Evolutionary conservation across 345 rosid species (phyloP), one percentile per base, ranked within the genome.

Genomic region (Laguncularia racemosa): DNA sequence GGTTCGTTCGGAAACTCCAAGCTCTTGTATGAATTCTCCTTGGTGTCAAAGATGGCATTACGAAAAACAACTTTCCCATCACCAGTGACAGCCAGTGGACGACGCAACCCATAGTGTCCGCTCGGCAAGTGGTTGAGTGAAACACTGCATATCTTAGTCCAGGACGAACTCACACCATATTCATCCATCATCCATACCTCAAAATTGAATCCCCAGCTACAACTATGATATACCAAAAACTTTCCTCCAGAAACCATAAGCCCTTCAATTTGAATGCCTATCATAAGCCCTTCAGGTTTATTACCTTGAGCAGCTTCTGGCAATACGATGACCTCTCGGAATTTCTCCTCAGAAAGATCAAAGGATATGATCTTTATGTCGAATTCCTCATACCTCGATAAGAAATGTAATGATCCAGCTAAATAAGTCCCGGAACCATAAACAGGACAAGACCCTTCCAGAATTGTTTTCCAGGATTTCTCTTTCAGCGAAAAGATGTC

Each of bases 331-430:
- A 48, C 55, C 20, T 55, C 49, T 60, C 2, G 20, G 12, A 63
- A 63, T 44, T 48, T 43, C 52, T 63, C 55, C 16, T 55, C 17
- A 0, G 55, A 53, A 28, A 55, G 17, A 49, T 63, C 55, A 48
- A 63, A 63, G 40, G 40, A 33, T 33, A 33, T 33, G 40, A 33
- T 23, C 6, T 26, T 26, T 33, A 33, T 33, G 40, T 33, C 9
- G 40, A 10, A 33, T 33, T 33, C 40, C 40, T 33, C 7, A 2
- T 33, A 7, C 11, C 40, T 5, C 40, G 7, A 7, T 33, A 33
- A 7, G 7, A 4, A 6, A 33, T 4, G 40, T 9, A 33, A 10
- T 33, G 40, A 33, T 23, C 40, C 40, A 33, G 40, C 40, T 33
- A 33, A 33, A 33, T 33, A 33, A 6, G 40, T 33, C 40, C 40